Base-by-base conservation (phyloP, 768 basidiomycete genomes). In the Lactarius sanguifluus region DNA sequence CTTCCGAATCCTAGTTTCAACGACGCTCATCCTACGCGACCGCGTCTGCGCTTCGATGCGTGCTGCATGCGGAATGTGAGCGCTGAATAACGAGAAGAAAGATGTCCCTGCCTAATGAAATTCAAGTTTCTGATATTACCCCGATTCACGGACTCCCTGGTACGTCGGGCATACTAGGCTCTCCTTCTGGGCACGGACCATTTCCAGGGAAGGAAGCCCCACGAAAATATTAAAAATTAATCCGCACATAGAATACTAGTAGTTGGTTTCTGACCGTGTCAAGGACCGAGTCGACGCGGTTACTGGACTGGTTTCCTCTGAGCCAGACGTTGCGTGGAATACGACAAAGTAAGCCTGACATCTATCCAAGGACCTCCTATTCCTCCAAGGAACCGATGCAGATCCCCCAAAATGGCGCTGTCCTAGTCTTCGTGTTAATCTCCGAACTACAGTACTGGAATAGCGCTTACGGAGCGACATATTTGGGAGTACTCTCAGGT, bases 401-500 rank as follows among this genome's bases (percentile, higher is more conserved):
- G 43, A 61, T 57, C 59, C 5, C 16, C 57, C 5, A 5, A 9
- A 36, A 5, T 12, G 7, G 56, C 38, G 57, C 28, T 52, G 36
- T 52, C 56, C 28, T 25, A 23, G 45, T 47, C n/a, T 40, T 57
- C 34, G 23, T 55, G 18, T 62, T 57, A 50, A 62, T 57, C 41
- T 41, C 47, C 25, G 16, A n/a, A 36, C 56, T 34, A 57, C 41
- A 18, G 8, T 9, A 34, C 32, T 34, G 8, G 32, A 34, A 1
- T 34, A 1, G 32, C 34, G 34, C 34, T 9, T 34, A 34, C 34
- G 20, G n/a, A 12, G 45, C 25, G 13, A 52, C 9, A n/a, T 55
- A 34, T 45, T 38, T 55, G 13, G 40, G 64, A 34, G 6, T 20
- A 9, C 34, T 28, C 5, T 41, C 13, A 34, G 34, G 34, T 9